Evolutionary conservation across 2,329 filamentous ascomycete species (phyloP).

Genomic region (Fusarium nodosum): DNA sequence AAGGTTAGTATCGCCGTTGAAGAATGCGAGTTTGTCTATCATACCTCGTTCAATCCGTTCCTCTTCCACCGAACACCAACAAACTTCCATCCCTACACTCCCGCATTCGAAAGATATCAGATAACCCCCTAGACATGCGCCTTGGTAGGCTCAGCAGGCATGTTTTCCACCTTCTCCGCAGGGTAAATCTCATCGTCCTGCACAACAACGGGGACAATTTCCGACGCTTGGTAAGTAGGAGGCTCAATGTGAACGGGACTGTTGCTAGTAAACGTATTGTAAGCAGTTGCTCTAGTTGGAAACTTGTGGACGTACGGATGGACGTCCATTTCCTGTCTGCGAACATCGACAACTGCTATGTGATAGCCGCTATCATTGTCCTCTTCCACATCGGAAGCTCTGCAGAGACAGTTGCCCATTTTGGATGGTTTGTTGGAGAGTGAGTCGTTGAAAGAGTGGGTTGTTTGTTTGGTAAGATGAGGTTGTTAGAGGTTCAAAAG

Average conservation of each 20-base stretch:
- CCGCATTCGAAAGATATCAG: neutral
- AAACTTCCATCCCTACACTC: neutral
- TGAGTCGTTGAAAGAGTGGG: neutral
- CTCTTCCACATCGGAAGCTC: neutral
- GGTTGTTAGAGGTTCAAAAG: neutral
- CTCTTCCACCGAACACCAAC: neutral
- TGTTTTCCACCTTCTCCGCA: neutral
- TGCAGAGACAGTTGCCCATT: slow-evolving; percentile 6
- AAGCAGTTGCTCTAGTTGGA: neutral
- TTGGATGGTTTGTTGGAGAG: neutral
- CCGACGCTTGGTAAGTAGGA: too few species aligned
- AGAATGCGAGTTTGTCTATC: neutral
- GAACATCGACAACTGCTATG: neutral
- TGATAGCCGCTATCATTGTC: neutral
- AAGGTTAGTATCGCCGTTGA: neutral
- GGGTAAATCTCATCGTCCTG: neutral
- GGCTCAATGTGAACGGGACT: neutral
- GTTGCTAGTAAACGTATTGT: neutral
- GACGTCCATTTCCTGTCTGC: too few species aligned
- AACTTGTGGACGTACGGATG: neutral
- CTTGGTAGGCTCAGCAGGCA: too few species aligned
- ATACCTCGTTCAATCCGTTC: neutral
- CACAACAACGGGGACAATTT: too few species aligned
- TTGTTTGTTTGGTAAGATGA: neutral
- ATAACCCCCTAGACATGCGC: neutral